Evolutionary conservation across 305 asterid species (phyloP).

Genomic region (Fraxinus angustifolia): DNA sequence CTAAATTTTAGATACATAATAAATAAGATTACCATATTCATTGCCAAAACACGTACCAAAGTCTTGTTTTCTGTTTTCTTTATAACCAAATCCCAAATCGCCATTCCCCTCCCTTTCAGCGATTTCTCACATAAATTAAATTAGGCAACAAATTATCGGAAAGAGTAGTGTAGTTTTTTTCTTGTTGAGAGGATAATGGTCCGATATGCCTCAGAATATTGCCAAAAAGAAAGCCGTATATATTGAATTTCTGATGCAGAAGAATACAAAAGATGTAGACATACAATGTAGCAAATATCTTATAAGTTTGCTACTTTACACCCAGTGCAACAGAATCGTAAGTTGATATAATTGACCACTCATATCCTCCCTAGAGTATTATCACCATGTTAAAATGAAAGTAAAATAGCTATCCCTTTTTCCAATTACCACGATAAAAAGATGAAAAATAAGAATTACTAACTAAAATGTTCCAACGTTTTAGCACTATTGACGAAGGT

Average conservation of each 20-base stretch:
- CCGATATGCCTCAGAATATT: too few species aligned
- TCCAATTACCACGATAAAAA: neutral
- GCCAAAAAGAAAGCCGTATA: too few species aligned
- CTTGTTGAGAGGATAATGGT: too few species aligned
- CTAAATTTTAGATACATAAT: too few species aligned
- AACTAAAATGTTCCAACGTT: slow-evolving; percentile 33
- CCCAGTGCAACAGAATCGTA: neutral
- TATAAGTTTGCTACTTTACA: too few species aligned
- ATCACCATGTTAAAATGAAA: neutral
- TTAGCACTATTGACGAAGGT: slow-evolving; percentile 74
- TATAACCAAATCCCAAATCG: neutral
- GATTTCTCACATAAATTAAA: neutral
- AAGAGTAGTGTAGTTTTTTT: too few species aligned
- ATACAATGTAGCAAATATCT: neutral
- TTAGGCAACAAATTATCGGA: neutral
- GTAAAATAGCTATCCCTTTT: neutral
- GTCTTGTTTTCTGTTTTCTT: neutral
- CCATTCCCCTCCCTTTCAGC: neutral
- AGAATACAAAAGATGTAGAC: neutral
- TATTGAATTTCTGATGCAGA: too few species aligned
- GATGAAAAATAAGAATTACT: neutral
- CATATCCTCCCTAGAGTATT: neutral
- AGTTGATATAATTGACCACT: neutral
- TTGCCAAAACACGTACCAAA: neutral
- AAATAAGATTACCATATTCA: neutral